phyloP scores from a whole-genome alignment of 106 monocot genomes.

The Dendrobium nobile region DNA sequence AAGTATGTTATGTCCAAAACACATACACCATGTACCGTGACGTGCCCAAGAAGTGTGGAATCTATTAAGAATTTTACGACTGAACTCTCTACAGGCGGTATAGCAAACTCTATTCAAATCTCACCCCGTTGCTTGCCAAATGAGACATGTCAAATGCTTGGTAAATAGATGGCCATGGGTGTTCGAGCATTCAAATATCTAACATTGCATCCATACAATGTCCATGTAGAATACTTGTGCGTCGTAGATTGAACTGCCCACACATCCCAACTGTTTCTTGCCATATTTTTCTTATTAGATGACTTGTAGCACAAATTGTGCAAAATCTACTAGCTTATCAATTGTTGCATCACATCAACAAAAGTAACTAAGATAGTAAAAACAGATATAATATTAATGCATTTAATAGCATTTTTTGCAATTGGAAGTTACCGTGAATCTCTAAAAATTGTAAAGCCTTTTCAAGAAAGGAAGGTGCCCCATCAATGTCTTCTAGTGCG shows the following conservation, averaged over 20 bases:
- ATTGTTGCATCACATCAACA: neutral
- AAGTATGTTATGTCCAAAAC: no score
- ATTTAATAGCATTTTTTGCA: neutral
- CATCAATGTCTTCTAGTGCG: constrained; percentile 98
- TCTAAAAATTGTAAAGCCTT: constrained; percentile 89
- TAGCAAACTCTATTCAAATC: no score
- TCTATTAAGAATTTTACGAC: no score
- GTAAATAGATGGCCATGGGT: neutral
- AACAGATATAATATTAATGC: neutral
- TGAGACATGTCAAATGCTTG: no score
- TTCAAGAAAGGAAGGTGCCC: constrained; percentile 91
- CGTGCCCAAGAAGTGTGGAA: no score
- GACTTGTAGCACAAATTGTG: neutral
- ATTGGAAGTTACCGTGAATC: constrained; percentile 54
- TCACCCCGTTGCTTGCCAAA: no score
- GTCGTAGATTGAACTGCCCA: neutral
- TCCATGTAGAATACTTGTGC: neutral
- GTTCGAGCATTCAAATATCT: neutral
- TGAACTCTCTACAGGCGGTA: no score
- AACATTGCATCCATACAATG: neutral
- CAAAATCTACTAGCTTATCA: neutral
- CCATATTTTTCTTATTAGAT: neutral
- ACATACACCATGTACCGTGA: no score
- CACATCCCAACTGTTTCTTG: neutral
- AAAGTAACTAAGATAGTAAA: neutral